A percentile compares a stretch with the other conserved stretches of the same genome.
Conservation (phyloP, 2,329 filamentous ascomycete genomes). For the Graphilbum sp. region DNA sequence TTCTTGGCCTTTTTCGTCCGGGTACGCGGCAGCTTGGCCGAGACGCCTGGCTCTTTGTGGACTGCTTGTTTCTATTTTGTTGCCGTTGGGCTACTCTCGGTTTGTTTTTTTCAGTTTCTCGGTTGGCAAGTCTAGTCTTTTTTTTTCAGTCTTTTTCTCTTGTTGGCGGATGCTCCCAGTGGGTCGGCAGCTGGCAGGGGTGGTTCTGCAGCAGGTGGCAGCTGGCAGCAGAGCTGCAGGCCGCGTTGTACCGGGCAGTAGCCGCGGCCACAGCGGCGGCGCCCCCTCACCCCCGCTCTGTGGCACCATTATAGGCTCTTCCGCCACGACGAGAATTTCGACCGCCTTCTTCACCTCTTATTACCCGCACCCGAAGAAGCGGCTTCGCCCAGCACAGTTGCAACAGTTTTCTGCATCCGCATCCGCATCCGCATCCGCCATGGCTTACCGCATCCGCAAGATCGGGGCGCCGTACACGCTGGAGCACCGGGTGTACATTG, state of each 20-base stretch:
- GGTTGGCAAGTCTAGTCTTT: too few species aligned
- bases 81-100: too few species aligned
- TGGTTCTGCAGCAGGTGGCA: neutral
- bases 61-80: too few species aligned
- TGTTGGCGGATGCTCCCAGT: neutral
- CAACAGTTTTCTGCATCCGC: too few species aligned
- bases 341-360: neutral
- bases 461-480: constrained; percentile 80
- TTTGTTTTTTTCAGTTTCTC: neutral
- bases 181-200: neutral
- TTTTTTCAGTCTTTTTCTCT: neutral
- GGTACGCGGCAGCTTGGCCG: too few species aligned
- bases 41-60: too few species aligned
- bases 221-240: too few species aligned
- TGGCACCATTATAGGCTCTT: constrained; percentile 5
- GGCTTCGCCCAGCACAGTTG: too few species aligned
- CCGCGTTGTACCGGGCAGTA: neutral
- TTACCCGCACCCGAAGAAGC: too few species aligned
- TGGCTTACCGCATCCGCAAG: constrained; percentile 71
- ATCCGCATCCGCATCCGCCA: constrained; percentile 17
- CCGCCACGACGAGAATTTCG: constrained; percentile 1
- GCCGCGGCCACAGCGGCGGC: neutral
- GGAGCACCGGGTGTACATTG: constrained; percentile 93
- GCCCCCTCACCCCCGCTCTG: constrained; percentile 1
- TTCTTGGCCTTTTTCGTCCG: too few species aligned